Base-by-base conservation (phyloP, 2,329 filamentous ascomycete genomes). In the Fusarium illudens region DNA sequence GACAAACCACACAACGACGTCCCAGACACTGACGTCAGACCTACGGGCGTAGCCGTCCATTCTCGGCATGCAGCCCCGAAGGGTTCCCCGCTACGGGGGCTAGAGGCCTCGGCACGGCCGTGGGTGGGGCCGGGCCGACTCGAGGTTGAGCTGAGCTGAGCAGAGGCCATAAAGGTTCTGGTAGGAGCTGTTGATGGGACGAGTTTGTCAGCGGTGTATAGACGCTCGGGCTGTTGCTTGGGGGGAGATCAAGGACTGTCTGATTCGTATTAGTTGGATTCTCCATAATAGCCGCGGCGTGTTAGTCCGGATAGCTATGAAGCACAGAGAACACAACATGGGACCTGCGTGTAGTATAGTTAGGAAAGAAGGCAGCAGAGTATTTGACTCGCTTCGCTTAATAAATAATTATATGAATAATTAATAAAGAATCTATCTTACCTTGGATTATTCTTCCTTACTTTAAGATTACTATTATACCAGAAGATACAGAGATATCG, bases 11-110 rank as follows among this genome's bases (percentile, higher is more conserved):
- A n/a, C n/a, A n/a, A n/a, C n/a, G n/a, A n/a, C n/a, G n/a, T n/a
- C n/a, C n/a, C n/a, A n/a, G n/a, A n/a, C n/a, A n/a, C 63, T 70
- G 67, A 70, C 67, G 67, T 70, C 67, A 70, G 52, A 51, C 48
- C 50, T 37, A 34, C 62, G 63, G 59, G 52, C 57, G 27, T 54
- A 58, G 49, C 66, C 60, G 66, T 70, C 67, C 63, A 55, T 70
- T 70, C 67, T 70, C 66, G 67, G 67, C 60, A 67, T 49, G 62
- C 55, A 48, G 37, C 48, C 53, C 67, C 65, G 65, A 44, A 27
- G 37, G 15, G 9, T 20, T n/a, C 39, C 25, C 39, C 39, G 39
- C 39, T 36, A 29, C 46, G 65, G 65, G 65, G 39, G 42, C 22
- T n/a, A 37, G 6, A 25, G 22, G 36, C 44, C 52, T 60, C 60